Base-by-base conservation (phyloP, 352 stramenopile genomes). In the Phytopythium helicoides region DNA sequence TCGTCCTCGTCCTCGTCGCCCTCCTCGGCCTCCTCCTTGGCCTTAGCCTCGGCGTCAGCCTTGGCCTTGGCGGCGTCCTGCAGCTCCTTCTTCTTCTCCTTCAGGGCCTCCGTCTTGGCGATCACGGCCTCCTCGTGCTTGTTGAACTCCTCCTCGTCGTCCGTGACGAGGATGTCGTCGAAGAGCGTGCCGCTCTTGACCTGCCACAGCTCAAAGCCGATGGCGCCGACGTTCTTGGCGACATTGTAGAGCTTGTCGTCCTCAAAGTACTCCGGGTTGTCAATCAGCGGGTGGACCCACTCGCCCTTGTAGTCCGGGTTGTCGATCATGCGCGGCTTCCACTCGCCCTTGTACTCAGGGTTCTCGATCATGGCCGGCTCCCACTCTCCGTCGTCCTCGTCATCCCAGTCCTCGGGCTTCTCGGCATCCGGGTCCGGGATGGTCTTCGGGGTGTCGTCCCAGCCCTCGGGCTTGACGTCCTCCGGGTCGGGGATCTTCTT, bases 201-300 rank as follows among this genome's bases (percentile, higher is more conserved):
- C 80, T 97, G 81, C 97, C 97, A 99, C 34, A 99, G 85, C 84
- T 99, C 97, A 61, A 99, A 99, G 53, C 97, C 97, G 60, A 99
- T 87, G 59, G 97, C 91, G 33, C 91, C 97, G 37, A 97, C 97
- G 68, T 89, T 73, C 68, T 98, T 98, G 66, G 94, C 98, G 34
- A 98, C 77, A 63, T 97, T 92, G 82, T 98, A 93, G 66, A 99
- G 80, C 28, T 89, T 77, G 15, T 95, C 79, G 67, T 99, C 94
- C 57, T 97, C 87, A 41, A 96, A 89, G 73, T 98, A 99, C 26
- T 99, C 93, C 11, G 97, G 96, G 81, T 99, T 99, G 36, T 80
- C 54, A 59, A 99, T 97, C 60, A 97, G 71, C 22, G 96, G 96
- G 68, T 98, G 96, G 45, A 87, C 89, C 97, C 97, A 99, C 55